Evolutionary conservation across 805 yeast species (phyloP), one percentile per base, ranked within the genome.

Genomic region (Saturnispora bothae): DNA sequence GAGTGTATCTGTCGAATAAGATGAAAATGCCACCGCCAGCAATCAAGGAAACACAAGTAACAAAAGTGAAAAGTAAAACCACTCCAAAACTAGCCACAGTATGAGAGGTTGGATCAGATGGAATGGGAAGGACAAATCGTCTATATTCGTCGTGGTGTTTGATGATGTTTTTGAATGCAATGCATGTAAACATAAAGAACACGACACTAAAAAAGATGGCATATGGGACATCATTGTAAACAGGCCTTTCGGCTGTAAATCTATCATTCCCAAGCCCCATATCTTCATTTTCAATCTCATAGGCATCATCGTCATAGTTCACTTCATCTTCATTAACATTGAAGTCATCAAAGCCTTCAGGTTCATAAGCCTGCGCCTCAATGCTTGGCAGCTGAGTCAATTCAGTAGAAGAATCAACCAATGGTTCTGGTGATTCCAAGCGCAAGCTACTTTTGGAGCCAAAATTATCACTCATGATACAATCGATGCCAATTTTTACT

Each of bases 201-300:
- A 41, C 23, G 4, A 34, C 16, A 0, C 28, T 8, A 31, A 45
- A 45, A 16, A 38, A 34, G 5, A 81, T 43, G 0, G 82, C 67
- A 50, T 79, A 79, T 0, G 82, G 79, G 70, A 78, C 68, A 56
- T 85, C 95, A 50, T 83, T 76, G 60, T 64, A 72, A 44, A 61
- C 68, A 2, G 84, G 84, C 43, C 65, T 69, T 25, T 67, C 70
- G 20, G 79, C 66, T 43, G 78, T 74, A 58, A 84, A 84, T 5
- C 78, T 69, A 38, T 83, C 78, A 21, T 76, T 82, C 6, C 42
- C 44, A 12, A 43, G 22, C 3, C 30, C 31, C 18, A 42, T 35
- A 13, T 34, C 42, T 3, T 20, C 38, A 5, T 32, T 27, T 13
- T 35, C 36, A 25, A 37, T 22, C 10, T 32, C 32, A n/a, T 34